These are phyloP conservation scores for Cryphonectria nitschkei DNA, from an alignment of 2,329 filamentous ascomycete species.

Conservation along the genomic window DNA sequence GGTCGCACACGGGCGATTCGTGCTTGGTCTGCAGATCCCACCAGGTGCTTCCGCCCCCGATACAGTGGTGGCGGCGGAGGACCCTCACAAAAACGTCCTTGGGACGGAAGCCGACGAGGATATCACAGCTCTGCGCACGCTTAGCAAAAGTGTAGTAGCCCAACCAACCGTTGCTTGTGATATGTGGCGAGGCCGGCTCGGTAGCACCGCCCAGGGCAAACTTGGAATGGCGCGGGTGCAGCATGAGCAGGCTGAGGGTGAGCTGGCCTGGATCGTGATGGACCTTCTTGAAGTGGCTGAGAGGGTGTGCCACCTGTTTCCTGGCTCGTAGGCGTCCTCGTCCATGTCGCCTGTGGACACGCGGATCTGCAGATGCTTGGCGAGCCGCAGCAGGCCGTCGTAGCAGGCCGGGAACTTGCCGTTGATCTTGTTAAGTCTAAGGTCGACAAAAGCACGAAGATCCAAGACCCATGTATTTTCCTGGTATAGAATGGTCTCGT, in stretches of 20 bases:
- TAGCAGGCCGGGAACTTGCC: background rate
- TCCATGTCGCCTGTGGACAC: background rate
- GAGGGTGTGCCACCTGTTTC: background rate
- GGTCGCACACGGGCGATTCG: background rate
- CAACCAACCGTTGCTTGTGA: background rate
- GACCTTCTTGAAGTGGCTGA: background rate
- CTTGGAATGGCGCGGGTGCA: background rate
- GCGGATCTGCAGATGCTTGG: slow-evolving; percentile 5
- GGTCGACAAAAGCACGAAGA: background rate
- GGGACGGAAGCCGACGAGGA: background rate
- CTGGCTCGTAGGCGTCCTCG: background rate
- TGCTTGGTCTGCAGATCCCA: background rate
- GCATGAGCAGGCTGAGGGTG: background rate
- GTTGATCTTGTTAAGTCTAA: too few relatives aligned
- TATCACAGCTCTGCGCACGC: background rate
- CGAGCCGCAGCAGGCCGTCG: background rate
- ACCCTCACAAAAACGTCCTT: background rate
- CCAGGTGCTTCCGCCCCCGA: background rate
- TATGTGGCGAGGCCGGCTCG: background rate
- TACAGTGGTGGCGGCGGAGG: background rate
- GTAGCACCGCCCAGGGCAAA: background rate
- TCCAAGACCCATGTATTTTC: slow-evolving; percentile 2
- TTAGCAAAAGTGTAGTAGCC: background rate
- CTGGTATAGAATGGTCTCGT: background rate
- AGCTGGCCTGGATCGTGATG: slow-evolving; percentile 4